phyloP scores from a whole-genome alignment of 2,329 filamentous ascomycete species.

The Ophiostoma sp. region DNA sequence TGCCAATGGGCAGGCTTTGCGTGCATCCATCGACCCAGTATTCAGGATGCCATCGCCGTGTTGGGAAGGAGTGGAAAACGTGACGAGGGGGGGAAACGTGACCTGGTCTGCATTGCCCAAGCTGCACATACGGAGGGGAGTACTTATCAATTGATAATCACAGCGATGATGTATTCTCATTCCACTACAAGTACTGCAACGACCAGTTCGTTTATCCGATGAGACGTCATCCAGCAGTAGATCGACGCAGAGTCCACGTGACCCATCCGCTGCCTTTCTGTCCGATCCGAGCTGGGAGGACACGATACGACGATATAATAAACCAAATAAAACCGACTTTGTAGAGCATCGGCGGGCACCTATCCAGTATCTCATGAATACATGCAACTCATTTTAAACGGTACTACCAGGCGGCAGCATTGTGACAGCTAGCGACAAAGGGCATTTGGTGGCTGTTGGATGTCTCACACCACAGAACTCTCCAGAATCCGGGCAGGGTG shows the following conservation, averaged over 20 bases:
- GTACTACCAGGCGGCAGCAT: not conserved
- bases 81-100: not conserved
- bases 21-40: not conserved
- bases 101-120: not conserved
- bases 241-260: not conserved
- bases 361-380: too few species aligned
- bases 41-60: not conserved
- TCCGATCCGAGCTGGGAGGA: not conserved
- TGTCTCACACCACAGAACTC: not conserved
- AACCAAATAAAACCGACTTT: too few species aligned
- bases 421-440: not conserved
- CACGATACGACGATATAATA: too few species aligned
- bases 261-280: conserved; percentile 1
- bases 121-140: not conserved
- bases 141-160: too few species aligned
- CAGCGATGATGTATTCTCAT: not conserved
- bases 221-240: conserved; percentile 1
- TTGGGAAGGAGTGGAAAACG: not conserved
- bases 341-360: too few species aligned
- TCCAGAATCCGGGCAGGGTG: not conserved
- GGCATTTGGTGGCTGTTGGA: not conserved
- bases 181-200: too few species aligned
- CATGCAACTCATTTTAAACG: not conserved
- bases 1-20: not conserved
- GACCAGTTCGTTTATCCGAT: not conserved